A percentile compares a stretch with the other conserved stretches of the same genome.
These are phyloP conservation scores for Leishmania martiniquensis DNA, from an alignment of 208 protist species.

Conservation along the genomic window DNA sequence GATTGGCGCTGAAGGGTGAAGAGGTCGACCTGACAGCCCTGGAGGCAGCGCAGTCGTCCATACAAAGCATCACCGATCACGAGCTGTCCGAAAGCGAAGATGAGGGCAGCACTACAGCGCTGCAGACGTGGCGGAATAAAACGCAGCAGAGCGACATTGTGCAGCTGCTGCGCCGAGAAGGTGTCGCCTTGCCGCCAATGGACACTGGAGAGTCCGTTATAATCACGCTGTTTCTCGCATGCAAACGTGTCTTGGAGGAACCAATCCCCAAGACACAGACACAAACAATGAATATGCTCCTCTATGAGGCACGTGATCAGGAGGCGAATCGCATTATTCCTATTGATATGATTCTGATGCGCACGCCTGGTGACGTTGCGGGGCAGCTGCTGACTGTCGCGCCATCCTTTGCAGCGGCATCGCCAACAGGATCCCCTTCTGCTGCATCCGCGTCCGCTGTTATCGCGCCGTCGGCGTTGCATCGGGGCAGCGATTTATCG, in stretches of 20 bases:
- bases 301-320: constrained; percentile 84
- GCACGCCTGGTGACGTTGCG: constrained; percentile 51
- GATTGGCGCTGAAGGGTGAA: constrained; percentile 65
- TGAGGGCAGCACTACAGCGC: constrained; percentile 29
- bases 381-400: background rate
- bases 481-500: background rate
- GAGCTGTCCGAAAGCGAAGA: constrained; percentile 81
- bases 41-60: constrained; percentile 22
- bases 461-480: background rate
- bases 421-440: background rate
- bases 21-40: constrained; percentile 63
- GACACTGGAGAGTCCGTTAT: constrained; percentile 72
- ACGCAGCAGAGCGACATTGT: constrained; percentile 38
- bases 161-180: constrained; percentile 70
- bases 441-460: background rate
- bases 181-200: constrained; percentile 78
- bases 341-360: constrained; percentile 76
- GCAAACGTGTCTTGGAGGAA: constrained; percentile 45
- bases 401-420: background rate
- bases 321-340: constrained; percentile 84
- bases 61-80: constrained; percentile 37
- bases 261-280: constrained; percentile 61
- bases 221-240: constrained; percentile 63
- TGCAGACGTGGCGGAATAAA: constrained; percentile 28
- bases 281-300: constrained; percentile 75